These are phyloP conservation scores for Liquidambar formosana DNA, from an alignment of 164 flowering plant genomes.

Conservation along the genomic window DNA sequence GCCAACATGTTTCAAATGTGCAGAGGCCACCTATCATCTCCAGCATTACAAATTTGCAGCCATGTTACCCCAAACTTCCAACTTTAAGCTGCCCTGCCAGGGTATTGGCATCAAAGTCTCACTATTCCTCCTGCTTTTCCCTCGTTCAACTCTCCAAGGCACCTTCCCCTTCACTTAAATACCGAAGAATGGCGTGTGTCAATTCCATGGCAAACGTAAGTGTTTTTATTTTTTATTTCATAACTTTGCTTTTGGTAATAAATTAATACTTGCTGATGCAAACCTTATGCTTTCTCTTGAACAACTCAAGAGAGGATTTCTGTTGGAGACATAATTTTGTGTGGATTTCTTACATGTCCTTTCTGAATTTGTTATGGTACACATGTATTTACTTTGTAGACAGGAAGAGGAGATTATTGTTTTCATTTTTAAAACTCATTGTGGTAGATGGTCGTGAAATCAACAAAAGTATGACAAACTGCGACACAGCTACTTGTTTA, in stretches of 20 bases:
- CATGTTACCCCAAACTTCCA: conserved; percentile 7
- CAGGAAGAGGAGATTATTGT: too few species aligned
- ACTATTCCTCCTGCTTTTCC: conserved; percentile 23
- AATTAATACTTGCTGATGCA: not conserved
- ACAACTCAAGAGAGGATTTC: not conserved
- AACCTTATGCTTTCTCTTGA: not conserved
- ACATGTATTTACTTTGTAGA: too few species aligned
- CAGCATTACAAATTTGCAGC: not conserved
- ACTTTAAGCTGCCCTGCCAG: conserved; percentile 9
- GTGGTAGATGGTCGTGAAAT: too few species aligned
- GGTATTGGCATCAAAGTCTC: conserved; percentile 26
- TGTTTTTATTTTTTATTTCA: not conserved
- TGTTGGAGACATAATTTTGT: too few species aligned
- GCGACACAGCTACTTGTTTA: too few species aligned
- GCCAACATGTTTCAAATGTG: conserved; percentile 12
- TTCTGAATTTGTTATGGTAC: too few species aligned
- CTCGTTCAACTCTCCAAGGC: conserved; percentile 19
- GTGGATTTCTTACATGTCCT: too few species aligned
- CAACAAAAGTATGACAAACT: too few species aligned
- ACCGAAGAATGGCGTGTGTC: conserved; percentile 35
- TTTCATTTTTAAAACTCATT: too few species aligned
- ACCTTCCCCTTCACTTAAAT: conserved; percentile 13
- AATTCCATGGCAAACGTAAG: conserved; percentile 41
- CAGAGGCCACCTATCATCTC: conserved; percentile 11
- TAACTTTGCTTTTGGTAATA: not conserved